Conservation (phyloP, 768 basidiomycete species). For the Pulveroboletus sp. region DNA sequence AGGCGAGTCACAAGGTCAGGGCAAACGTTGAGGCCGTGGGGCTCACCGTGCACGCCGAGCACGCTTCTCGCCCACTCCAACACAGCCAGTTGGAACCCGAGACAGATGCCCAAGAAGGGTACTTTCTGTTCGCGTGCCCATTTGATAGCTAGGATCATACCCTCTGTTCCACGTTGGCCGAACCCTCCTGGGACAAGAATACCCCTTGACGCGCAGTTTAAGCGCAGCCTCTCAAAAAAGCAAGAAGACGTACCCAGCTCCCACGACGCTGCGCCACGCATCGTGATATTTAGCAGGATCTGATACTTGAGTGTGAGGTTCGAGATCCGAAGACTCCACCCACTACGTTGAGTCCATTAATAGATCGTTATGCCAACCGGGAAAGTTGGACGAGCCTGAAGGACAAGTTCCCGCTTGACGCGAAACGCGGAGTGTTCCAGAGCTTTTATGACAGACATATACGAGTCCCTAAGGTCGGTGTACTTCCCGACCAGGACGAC, state of each 20-base stretch:
- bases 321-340: conserved; percentile 94
- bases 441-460: conserved; percentile 97
- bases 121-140: conserved; percentile 94
- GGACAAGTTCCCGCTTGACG: conserved; percentile 75
- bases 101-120: conserved; percentile 94
- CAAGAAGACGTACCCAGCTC: conserved; percentile 61
- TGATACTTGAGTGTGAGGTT: conserved; percentile 71
- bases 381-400: conserved; percentile 56
- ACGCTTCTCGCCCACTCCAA: conserved; percentile 92
- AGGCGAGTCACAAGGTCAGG: not conserved
- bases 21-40: not conserved
- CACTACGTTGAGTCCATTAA: conserved; percentile 49
- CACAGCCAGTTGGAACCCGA: conserved; percentile 96
- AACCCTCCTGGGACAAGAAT: conserved; percentile 98
- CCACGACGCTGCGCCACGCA: conserved; percentile 89
- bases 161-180: conserved; percentile 88
- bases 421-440: conserved; percentile 96
- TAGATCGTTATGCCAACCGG: not conserved
- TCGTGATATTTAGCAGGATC: conserved; percentile 90
- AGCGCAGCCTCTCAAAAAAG: conserved; percentile 4
- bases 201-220: conserved; percentile 49
- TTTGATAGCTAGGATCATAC: conserved; percentile 97
- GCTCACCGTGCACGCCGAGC: conserved; percentile 60
- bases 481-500: conserved; percentile 97
- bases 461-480: conserved; percentile 93